phyloP scores from a whole-genome alignment of 805 yeast genomes.

The Teunomyces stri region DNA sequence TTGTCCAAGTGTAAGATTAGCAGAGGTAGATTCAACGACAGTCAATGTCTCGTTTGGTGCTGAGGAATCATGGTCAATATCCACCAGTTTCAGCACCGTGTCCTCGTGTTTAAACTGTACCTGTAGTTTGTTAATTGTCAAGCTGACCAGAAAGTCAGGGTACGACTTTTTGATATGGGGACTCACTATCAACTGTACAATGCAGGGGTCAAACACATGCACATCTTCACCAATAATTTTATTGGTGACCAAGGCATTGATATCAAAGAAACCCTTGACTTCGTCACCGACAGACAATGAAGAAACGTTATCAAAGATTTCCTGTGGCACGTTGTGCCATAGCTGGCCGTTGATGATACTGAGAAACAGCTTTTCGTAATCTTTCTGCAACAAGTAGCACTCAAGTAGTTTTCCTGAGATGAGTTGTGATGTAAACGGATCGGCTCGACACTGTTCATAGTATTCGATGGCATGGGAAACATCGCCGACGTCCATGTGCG shows the following conservation, averaged over 20 bases:
- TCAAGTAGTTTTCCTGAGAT: conserved; percentile 36
- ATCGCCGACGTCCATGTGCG: conserved; percentile 20
- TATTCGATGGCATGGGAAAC: conserved; percentile 16
- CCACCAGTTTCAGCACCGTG: background rate
- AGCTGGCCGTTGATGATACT: conserved; percentile 5
- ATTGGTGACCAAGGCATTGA: conserved; percentile 14
- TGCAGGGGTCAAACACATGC: conserved; percentile 7
- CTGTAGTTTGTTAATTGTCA: background rate
- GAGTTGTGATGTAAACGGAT: conserved; percentile 13
- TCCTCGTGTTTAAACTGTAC: background rate
- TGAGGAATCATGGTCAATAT: background rate
- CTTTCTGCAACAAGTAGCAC: conserved; percentile 32
- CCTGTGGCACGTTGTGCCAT: conserved; percentile 2
- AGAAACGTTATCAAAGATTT: background rate
- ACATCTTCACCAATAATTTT: background rate
- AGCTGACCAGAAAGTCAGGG: background rate
- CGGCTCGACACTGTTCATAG: conserved; percentile 14
- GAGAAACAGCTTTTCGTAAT: conserved; percentile 14
- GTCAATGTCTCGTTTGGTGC: background rate
- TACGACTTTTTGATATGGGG: background rate
- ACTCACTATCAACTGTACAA: conserved; percentile 2
- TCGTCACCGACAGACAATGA: background rate
- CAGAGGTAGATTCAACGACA: background rate
- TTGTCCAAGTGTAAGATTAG: background rate
- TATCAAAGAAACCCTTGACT: conserved; percentile 12